A percentile compares a stretch with the other conserved stretches of the same genome.
Conservation (phyloP, 176 grass and related monocot genomes). For the Raddia guianensis region DNA sequence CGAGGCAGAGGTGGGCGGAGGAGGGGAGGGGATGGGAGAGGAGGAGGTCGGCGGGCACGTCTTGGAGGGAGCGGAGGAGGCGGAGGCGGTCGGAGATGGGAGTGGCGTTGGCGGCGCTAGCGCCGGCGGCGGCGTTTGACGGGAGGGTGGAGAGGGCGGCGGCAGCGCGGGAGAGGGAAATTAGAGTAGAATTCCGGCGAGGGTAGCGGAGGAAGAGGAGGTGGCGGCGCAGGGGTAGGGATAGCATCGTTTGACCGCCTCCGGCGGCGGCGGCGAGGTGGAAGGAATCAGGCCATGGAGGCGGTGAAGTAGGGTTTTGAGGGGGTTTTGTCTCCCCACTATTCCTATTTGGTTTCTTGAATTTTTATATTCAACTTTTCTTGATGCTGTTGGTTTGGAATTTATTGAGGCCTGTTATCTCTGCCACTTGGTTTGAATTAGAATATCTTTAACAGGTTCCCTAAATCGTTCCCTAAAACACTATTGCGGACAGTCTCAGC, state of each 20-base stretch:
- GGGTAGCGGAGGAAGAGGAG: conserved; percentile 15
- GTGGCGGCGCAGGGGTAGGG: conserved; percentile 32
- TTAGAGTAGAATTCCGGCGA: conserved; percentile 27
- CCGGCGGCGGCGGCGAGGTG: conserved; percentile 49
- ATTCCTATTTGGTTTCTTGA: too few relatives aligned
- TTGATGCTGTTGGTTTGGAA: too few relatives aligned
- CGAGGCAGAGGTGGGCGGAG: conserved; percentile 51
- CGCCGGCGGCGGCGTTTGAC: neutral
- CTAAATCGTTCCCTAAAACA: too few relatives aligned
- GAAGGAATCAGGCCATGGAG: conserved; percentile 51
- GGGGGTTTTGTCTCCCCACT: conserved; percentile 40
- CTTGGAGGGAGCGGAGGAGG: conserved; percentile 37
- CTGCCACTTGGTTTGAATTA: too few relatives aligned
- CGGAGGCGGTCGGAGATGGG: conserved; percentile 47
- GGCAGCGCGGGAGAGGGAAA: neutral
- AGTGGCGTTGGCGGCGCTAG: neutral
- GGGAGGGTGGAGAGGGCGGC: conserved; percentile 36
- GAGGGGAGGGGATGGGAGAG: conserved; percentile 53
- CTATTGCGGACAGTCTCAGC: too few relatives aligned
- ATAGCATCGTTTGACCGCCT: conserved; percentile 61
- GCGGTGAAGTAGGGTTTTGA: conserved; percentile 53
- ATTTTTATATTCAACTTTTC: neutral
- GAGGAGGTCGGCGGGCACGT: conserved; percentile 34
- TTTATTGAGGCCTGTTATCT: too few relatives aligned
- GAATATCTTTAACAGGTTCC: too few relatives aligned